phyloP scores from a whole-genome alignment of 371 early-diverging fungal species.

The Mortierella sp. region DNA sequence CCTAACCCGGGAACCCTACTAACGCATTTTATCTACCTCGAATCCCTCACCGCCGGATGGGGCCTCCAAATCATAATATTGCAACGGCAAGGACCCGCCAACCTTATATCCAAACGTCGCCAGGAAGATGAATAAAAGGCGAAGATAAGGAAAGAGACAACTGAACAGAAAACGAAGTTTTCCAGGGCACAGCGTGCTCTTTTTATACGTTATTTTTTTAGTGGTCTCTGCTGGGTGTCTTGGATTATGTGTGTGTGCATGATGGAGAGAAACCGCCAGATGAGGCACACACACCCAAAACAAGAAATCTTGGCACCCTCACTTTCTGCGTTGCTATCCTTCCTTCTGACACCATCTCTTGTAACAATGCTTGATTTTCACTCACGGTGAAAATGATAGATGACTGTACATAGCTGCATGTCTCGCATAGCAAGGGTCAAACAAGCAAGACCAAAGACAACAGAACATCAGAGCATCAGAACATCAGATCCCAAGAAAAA shows the following conservation, averaged over 20 bases:
- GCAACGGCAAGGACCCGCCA: not conserved
- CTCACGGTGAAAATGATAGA: too few species aligned
- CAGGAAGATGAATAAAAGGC: not conserved
- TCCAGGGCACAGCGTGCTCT: too few species aligned
- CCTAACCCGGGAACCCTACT: not conserved
- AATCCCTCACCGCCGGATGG: not conserved
- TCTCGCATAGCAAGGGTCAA: not conserved
- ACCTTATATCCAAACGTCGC: not conserved
- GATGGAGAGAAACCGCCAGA: too few species aligned
- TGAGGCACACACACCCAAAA: not conserved
- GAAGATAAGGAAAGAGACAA: too few species aligned
- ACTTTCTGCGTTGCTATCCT: not conserved
- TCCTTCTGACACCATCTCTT: too few species aligned
- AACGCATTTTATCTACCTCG: not conserved
- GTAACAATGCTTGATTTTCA: too few species aligned
- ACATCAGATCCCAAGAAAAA: not conserved
- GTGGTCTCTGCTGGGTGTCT: too few species aligned
- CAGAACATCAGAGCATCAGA: not conserved
- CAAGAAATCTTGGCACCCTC: not conserved
- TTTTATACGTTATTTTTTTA: too few species aligned
- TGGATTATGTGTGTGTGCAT: too few species aligned
- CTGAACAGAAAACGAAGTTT: too few species aligned
- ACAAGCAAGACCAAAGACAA: not conserved
- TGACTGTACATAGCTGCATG: not conserved
- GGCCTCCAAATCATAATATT: not conserved